Base-by-base conservation (phyloP, 768 basidiomycete species). In the Lactifluus piperatus region DNA sequence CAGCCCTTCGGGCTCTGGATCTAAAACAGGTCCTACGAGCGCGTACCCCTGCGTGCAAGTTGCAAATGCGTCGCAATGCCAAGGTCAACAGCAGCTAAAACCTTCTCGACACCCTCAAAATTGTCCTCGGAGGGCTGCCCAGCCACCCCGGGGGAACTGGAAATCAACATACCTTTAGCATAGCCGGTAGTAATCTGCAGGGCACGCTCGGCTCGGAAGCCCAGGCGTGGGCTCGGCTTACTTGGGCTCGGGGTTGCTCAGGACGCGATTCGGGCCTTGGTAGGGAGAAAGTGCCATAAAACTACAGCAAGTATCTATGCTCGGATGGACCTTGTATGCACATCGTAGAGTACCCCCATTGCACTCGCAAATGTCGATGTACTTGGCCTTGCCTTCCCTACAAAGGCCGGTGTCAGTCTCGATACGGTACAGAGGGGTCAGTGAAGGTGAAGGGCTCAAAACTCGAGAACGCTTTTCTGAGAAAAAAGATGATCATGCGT, bases 401-500 rank as follows among this genome's bases (percentile, higher is more conserved):
- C 1, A 39, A 54, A 20, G 9, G 62, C 24, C 30, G 29, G 30
- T 30, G 7, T 45, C 9, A 52, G 44, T 24, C 30, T 14, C 16
- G 27, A 46, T 29, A 13, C n/a, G n/a, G n/a, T n/a, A n/a, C n/a
- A 37, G 43, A 46, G 65, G 4, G 71, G 24, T 69, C 73, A 32
- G 73, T 67, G 22, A 69, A 61, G n/a, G n/a, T n/a, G n/a, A n/a
- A 81, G 0, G 89, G 88, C 69, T 94, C 91, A 60, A 95, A 94
- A n/a, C 65, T 91, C 88, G 58, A 89, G 69, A 4, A 95, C 90
- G 55, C 72, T 88, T 75, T 93, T 93, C 68, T 88, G 86, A 1
- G 85, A 85, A 72, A 90, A 90, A 88, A 85, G 48, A 95, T 81
- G 60, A 97, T 89, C 74, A 94, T 95, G 74, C 91, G 83, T 71